Conservation (phyloP, 805 yeast species). For the Nakazawaea ernobii region DNA sequence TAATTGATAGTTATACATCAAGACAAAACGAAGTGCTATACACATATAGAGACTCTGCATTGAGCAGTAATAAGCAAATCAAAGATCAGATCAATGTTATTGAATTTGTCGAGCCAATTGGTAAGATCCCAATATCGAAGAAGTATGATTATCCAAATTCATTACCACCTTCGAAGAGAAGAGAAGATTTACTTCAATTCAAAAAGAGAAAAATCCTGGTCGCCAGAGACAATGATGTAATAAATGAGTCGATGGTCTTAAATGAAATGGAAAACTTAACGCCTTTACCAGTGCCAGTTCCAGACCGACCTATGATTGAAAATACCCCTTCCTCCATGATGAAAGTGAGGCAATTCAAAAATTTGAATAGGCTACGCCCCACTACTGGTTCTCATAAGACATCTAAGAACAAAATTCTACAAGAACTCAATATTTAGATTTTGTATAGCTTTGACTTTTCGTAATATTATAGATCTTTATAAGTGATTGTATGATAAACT, state of each 20-base stretch:
- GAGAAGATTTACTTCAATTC: not conserved
- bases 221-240: not conserved
- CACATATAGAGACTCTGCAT: not conserved
- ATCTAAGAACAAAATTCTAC: not conserved
- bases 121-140: not conserved
- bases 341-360: not conserved
- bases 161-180: not conserved
- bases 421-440: conserved; percentile 2
- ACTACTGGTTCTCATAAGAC: not conserved
- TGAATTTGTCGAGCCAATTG: not conserved
- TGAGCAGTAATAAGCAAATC: not conserved
- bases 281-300: conserved; percentile 7
- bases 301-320: conserved; percentile 6
- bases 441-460: too few relatives aligned
- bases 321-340: conserved; percentile 7
- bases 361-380: not conserved
- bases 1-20: not conserved
- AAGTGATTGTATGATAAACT: too few relatives aligned
- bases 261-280: conserved; percentile 3
- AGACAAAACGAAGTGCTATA: not conserved
- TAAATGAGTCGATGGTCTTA: not conserved
- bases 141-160: not conserved
- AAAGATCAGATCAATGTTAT: not conserved
- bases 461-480: too few relatives aligned
- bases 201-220: not conserved